Evolutionary conservation across 169 alveolate genomes (phyloP), one percentile per base, ranked within the genome.

Genomic region (Cryptosporidium sp.): DNA sequence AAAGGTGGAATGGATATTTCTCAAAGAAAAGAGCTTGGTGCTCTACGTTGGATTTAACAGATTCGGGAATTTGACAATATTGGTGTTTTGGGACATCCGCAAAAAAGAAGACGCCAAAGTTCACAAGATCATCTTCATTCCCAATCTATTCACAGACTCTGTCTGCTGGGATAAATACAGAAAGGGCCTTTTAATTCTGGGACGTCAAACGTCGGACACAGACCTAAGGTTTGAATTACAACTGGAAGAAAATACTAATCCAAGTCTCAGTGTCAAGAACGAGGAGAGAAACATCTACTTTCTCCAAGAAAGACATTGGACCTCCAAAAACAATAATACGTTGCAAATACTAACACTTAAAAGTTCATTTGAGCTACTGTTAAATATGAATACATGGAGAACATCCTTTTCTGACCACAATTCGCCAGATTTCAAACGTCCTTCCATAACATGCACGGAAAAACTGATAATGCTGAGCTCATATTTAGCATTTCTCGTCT

Each of bases 121-220:
- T n/a, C 70, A 31, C 67, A 26, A 33, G 51, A 29, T 71, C 35
- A 29, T 71, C 23, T 55, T 31, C 70, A 21, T 71, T 3, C 70
- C 85, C 2, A 55, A 35, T 33, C 10, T 51, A 14, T 16, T 21
- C 14, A 33, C 51, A 23, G 52, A 71, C 45, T 43, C 37, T 3
- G 43, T 52, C 2, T 43, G 69, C 41, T 71, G 85, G 85, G 85
- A 71, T 23, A 29, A 51, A 5, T 71, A 51, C 33, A 71, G 85
- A 52, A 52, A 52, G 16, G 85, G 85, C 33, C 37, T 71, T 48
- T 23, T 71, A 14, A 65, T 65, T 65, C 26, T 65, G 5, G 71
- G 71, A 16, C 52, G 9, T 29, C 70, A 65, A 29, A 10, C 18
- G 6, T 65, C 71, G 29, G 10, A 23, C 14, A 26, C 37, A 8